Conservation (phyloP, 2,329 filamentous ascomycete genomes). For the Fusarium sp. region DNA sequence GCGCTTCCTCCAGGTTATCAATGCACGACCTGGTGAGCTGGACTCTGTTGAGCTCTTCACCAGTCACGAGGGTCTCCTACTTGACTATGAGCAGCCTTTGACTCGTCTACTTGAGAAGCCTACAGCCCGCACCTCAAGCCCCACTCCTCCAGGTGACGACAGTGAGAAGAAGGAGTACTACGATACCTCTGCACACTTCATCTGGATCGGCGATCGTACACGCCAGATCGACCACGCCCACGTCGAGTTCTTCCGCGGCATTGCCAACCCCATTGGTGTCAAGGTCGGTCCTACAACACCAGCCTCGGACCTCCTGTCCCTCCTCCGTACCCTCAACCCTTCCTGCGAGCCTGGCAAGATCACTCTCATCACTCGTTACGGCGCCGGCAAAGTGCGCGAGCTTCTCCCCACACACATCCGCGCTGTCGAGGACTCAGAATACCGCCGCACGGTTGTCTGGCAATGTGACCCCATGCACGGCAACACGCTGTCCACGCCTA, state of each 20-base stretch:
- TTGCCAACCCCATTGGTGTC: conserved; percentile 95
- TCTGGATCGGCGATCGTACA: conserved; percentile 98
- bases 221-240: conserved; percentile 93
- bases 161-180: conserved; percentile 74
- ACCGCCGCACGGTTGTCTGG: conserved; percentile 79
- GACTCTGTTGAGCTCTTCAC: conserved; percentile 96
- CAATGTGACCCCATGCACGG: conserved; percentile 99
- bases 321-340: conserved; percentile 90
- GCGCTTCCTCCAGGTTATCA: conserved; percentile 93
- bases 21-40: conserved; percentile 83
- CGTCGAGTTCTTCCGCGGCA: conserved; percentile 96
- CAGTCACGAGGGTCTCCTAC: conserved; percentile 90
- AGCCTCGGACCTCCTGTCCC: conserved; percentile 76
- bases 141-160: conserved; percentile 58
- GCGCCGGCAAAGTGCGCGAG: conserved; percentile 77
- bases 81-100: conserved; percentile 93
- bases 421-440: conserved; percentile 84
- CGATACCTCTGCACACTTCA: conserved; percentile 94
- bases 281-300: conserved; percentile 93
- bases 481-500: conserved; percentile 74
- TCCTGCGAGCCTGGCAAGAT: conserved; percentile 86
- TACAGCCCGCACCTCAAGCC: conserved; percentile 46
- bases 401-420: conserved; percentile 88
- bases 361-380: conserved; percentile 95
- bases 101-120: conserved; percentile 80